Evolutionary conservation across 2,329 filamentous ascomycete genomes (phyloP).

Genomic region (Aaosphaeria arxii): DNA sequence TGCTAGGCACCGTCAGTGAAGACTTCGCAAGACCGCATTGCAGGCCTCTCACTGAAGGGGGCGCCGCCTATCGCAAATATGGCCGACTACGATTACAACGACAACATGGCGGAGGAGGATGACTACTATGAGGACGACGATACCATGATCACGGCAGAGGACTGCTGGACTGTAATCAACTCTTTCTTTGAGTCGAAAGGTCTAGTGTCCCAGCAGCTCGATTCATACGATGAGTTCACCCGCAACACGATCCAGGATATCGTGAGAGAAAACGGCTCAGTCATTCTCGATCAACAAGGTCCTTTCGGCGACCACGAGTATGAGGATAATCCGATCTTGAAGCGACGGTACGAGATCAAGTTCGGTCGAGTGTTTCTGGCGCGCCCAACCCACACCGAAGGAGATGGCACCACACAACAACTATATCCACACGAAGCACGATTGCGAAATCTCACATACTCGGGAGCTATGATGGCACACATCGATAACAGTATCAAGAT

Average conservation of each 20-base stretch:
- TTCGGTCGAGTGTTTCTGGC: conserved; percentile 89
- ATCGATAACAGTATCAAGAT: conserved; percentile 83
- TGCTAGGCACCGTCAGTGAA: too few relatives aligned
- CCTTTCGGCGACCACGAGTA: conserved; percentile 68
- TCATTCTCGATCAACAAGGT: conserved; percentile 91
- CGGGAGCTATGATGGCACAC: conserved; percentile 83
- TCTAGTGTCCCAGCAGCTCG: conserved; percentile 93
- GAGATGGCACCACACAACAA: conserved; percentile 80
- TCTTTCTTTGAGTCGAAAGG: conserved; percentile 97
- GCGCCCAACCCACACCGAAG: conserved; percentile 86
- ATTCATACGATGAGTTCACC: conserved; percentile 97
- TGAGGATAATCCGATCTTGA: conserved; percentile 66
- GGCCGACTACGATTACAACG: conserved; percentile 58
- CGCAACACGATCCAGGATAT: conserved; percentile 92
- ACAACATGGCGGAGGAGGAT: conserved; percentile 57
- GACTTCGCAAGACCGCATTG: too few relatives aligned
- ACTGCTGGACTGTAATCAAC: conserved; percentile 97
- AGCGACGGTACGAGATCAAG: conserved; percentile 91
- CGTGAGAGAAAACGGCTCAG: conserved; percentile 84
- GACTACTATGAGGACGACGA: conserved; percentile 58
- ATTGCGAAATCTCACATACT: conserved; percentile 92
- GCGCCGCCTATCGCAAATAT: conserved; percentile 31
- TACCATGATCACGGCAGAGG: conserved; percentile 82
- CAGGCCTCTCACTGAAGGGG: not conserved
- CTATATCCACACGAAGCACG: conserved; percentile 93